Percentiles rank a stretch among this genome's conserved stretches.
Conservation (phyloP, 2,329 filamentous ascomycete genomes). For the Nemania sp. region DNA sequence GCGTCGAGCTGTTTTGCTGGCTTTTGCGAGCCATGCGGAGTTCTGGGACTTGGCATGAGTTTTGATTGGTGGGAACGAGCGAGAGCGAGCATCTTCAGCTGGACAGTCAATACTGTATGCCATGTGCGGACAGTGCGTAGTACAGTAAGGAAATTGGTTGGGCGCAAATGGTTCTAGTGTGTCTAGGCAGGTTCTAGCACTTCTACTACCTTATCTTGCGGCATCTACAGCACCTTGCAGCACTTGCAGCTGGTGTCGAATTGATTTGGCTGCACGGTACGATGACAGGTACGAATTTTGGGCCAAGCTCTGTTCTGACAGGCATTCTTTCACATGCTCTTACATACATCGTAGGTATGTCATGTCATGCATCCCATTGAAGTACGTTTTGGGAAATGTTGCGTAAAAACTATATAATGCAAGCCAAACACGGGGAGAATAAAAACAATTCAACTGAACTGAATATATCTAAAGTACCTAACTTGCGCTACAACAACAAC, state of each 20-base stretch:
- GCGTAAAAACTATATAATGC: not conserved
- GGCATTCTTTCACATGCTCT: slow-evolving; percentile 1
- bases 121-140: not conserved
- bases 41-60: slow-evolving; percentile 24
- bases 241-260: too few relatives aligned
- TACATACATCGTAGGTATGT: not conserved
- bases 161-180: slow-evolving; percentile 3
- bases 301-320: too few relatives aligned
- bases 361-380: not conserved
- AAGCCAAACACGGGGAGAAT: not conserved
- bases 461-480: too few relatives aligned
- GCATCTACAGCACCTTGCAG: too few relatives aligned
- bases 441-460: not conserved
- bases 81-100: slow-evolving; percentile 13
- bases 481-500: too few relatives aligned
- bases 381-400: not conserved
- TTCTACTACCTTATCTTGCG: not conserved
- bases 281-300: not conserved
- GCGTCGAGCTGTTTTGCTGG: not conserved
- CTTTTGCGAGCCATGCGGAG: not conserved
- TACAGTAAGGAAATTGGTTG: not conserved
- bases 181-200: too few relatives aligned
- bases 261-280: too few relatives aligned
- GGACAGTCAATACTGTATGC: slow-evolving; percentile 1
- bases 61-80: slow-evolving; percentile 25